These are phyloP conservation scores for Globisporangium splendens DNA, from an alignment of 352 stramenopile species.

Conservation along the genomic window DNA sequence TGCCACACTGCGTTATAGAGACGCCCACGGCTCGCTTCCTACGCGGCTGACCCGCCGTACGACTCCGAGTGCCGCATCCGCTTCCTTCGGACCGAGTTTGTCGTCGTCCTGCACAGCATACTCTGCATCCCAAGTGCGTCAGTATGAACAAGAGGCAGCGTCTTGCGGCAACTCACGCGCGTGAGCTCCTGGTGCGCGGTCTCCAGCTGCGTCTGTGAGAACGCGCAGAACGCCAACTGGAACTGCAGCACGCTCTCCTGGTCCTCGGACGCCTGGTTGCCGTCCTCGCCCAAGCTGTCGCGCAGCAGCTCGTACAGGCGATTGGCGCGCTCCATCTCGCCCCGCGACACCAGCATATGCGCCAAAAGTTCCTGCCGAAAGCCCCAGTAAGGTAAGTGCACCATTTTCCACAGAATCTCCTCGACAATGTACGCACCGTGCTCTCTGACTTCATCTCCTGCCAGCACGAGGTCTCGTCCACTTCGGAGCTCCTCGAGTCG, in stretches of 20 bases:
- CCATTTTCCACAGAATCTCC: no score
- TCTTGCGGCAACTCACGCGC: slow-evolving; percentile 4
- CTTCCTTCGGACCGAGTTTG: background rate
- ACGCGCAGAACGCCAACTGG: slow-evolving; percentile 31
- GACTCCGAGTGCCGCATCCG: background rate
- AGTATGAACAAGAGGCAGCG: slow-evolving; percentile 11
- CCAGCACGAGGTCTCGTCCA: slow-evolving; percentile 15
- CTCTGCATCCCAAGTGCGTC: slow-evolving; percentile 8
- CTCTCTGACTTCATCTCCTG: slow-evolving; percentile 22
- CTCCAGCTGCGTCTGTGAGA: slow-evolving; percentile 14
- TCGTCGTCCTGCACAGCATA: background rate
- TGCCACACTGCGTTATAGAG: no score
- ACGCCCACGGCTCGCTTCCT: background rate
- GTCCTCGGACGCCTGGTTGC: slow-evolving; percentile 12
- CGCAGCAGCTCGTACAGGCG: background rate
- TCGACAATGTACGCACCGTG: slow-evolving; percentile 11
- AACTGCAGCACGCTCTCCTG: slow-evolving; percentile 23
- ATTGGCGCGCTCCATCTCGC: slow-evolving; percentile 22
- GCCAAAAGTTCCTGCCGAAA: slow-evolving; percentile 38
- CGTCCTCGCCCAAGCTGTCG: background rate
- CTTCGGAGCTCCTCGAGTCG: slow-evolving; percentile 1
- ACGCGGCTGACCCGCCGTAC: background rate
- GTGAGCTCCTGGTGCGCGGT: slow-evolving; percentile 8
- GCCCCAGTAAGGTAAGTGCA: background rate
- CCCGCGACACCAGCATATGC: slow-evolving; percentile 29